Base-by-base conservation (phyloP, 495 filamentous ascomycete species). In the Trichoderma erinaceum region DNA sequence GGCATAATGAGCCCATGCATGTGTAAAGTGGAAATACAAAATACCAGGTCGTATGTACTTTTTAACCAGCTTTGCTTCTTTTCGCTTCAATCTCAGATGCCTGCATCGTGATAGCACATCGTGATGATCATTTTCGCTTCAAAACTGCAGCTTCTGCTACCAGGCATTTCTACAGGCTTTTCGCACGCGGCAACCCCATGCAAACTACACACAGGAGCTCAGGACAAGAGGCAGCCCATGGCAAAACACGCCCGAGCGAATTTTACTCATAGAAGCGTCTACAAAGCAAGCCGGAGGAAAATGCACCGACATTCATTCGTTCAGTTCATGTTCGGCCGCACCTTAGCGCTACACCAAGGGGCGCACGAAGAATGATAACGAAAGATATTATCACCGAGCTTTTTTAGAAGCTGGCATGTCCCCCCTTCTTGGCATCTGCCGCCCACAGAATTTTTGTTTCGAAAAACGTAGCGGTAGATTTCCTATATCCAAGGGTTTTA, bases 401-500 rank as follows among this genome's bases (percentile, higher is more conserved):
- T 61, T 0, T 6, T 18, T 15, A 61, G n/a, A 61, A 61, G 56
- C 56, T 48, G 65, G 44, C 21, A 66, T 66, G 65, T 66, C 65
- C 65, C 65, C 65, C 65, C 65, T 66, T 66, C 65, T 66, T 66
- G 65, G 65, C 65, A 23, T 66, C 43, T 66, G 16, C 41, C 41
- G 65, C 65, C 65, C 44, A 66, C 65, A 18, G 65, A 52, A 52
- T 44, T 12, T 32, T 13, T 41, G 35, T 65, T 63, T 23, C 18
- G 23, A 65, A 27, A 46, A 50, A 32, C n/a, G 41, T 66, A 50
- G 43, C 65, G 44, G 44, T n/a, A 66, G 27, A 66, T 43, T 66
- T 66, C 65, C 65, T 66, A 66, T 66, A 66, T 66, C 41, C 65
- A 66, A 66, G 65, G 65, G 65, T 66, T 66, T 66, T 66, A 66